Evolutionary conservation across 1,139 yeast species (phyloP), one percentile per base, ranked within the genome.

Genomic region (Yamadazyma aaseri): DNA sequence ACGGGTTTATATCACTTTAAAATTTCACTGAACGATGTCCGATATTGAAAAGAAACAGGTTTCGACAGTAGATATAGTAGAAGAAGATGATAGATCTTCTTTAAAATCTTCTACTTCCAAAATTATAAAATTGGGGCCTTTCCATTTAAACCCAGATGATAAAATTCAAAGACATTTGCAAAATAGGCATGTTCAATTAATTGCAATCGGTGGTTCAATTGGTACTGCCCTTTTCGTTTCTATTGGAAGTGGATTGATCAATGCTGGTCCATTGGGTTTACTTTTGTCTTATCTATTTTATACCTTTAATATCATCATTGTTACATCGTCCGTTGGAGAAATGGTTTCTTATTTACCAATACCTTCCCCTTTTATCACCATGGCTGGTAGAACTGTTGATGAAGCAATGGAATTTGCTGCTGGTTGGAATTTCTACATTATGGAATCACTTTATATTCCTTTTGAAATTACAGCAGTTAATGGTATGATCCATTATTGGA

Each of bases 281-380:
- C 46, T 71, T 3, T 50, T 72, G 27, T 60, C 71, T 1, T 66
- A 66, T 41, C 43, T 58, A 20, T 51, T 68, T 44, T 61, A 73
- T 74, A 56, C 76, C 33, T 44, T 72, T 10, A 71, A 84, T 14
- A 61, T 83, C 26, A 66, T 78, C 41, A 53, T 56, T 46, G 73
- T 84, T 44, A 84, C 90, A 5, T 80, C 80, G n/a, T 71, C 82
- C 2, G 77, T 82, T 3, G 94, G 87, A 1, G 95, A 85, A 53
- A 82, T 85, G 92, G 92, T 84, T 20, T 79, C 84, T 16, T 83
- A 79, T 47, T 58, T 81, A 44, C 95, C 95, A 0, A 71, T 84
- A 4, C 69, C 79, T 28, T 83, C 94, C 2, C 78, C 78, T 0
- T 73, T 73, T 42, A 60, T 71, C 41, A 63, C 66, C 29, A 68